Evolutionary conservation across 1,139 yeast species (phyloP), one percentile per base, ranked within the genome.

Genomic region (Hanseniaspora uvarum): DNA sequence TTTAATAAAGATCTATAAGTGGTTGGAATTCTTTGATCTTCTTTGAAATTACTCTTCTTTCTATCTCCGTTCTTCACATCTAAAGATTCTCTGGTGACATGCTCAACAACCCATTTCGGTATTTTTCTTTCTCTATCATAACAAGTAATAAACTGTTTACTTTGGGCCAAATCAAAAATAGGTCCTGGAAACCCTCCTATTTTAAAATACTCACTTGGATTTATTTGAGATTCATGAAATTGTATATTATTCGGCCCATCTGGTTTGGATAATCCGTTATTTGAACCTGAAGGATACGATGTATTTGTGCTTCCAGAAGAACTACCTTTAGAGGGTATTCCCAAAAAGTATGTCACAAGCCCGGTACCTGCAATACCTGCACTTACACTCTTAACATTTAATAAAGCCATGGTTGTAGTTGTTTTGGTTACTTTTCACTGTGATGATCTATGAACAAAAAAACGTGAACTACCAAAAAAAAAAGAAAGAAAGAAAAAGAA

Each of bases 41-140:
- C 97, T 62, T 73, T 80, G 70, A 92, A 92, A 5, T 83, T 76
- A 4, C 95, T 83, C 60, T 81, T 81, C 65, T 83, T 83, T 47
- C 98, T 76, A 64, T 89, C 92, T 1, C 80, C 85, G 36, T 62
- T 62, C 45, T 59, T 63, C 3, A 68, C 68, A 1, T 77, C 77
- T 43, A 89, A 65, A 1, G 94, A 83, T 48, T 80, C 83, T 40
- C 81, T 77, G 1, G 97, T 92, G 53, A 92, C 75, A 65, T 92
- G 97, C 68, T 92, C 98, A 39, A 92, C 73, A n/a, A 82, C 86
- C 89, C 94, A 94, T 65, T 80, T 81, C 19, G 99, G 98, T 63
- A 87, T 88, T 57, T 89, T 74, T 47, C 81, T 84, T 57, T 83
- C 77, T 60, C 99, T 77, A 65, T 92, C 94, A 67, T 81, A 92